These are phyloP conservation scores for Pulveroboletus sp. DNA, from an alignment of 768 basidiomycete species.

Conservation along the genomic window DNA sequence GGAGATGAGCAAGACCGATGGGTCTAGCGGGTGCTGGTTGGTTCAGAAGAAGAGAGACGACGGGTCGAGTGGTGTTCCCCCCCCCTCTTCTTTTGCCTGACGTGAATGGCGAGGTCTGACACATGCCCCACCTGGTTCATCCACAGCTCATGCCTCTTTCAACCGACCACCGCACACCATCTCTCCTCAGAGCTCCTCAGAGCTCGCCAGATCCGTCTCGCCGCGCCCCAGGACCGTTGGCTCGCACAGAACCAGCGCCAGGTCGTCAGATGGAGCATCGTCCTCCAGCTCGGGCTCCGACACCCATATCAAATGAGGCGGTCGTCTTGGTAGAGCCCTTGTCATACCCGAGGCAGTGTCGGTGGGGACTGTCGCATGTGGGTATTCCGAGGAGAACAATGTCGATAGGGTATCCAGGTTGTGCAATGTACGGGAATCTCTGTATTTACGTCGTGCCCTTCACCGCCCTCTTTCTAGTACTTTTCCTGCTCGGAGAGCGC, in stretches of 20 bases:
- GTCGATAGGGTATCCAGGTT: slow-evolving; percentile 9
- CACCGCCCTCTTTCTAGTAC: no score
- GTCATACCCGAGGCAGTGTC: no score
- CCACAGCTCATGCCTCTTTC: slow-evolving; percentile 16
- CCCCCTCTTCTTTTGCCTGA: not conserved
- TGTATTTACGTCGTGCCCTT: not conserved
- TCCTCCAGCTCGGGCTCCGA: not conserved
- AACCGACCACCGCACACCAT: not conserved
- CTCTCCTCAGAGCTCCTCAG: not conserved
- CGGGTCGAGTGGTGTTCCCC: not conserved
- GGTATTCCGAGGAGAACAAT: no score
- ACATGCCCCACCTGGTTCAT: slow-evolving; percentile 9
- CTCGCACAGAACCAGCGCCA: not conserved
- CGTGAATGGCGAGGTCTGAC: slow-evolving; percentile 9
- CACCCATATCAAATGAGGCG: not conserved
- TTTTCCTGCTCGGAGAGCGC: no score
- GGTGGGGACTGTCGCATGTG: no score
- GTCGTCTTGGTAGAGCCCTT: no score
- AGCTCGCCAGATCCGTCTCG: slow-evolving; percentile 6
- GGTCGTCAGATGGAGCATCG: not conserved
- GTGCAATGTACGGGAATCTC: slow-evolving; percentile 3
- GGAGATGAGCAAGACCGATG: not conserved
- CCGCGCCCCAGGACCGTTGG: not conserved
- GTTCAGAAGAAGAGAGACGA: slow-evolving; percentile 1
- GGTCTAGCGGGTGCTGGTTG: not conserved